A percentile compares a stretch with the other conserved stretches of the same genome.
These are phyloP conservation scores for Exophiala phaeomuriformis DNA, from an alignment of 2,329 filamentous ascomycete genomes.

Conservation along the genomic window DNA sequence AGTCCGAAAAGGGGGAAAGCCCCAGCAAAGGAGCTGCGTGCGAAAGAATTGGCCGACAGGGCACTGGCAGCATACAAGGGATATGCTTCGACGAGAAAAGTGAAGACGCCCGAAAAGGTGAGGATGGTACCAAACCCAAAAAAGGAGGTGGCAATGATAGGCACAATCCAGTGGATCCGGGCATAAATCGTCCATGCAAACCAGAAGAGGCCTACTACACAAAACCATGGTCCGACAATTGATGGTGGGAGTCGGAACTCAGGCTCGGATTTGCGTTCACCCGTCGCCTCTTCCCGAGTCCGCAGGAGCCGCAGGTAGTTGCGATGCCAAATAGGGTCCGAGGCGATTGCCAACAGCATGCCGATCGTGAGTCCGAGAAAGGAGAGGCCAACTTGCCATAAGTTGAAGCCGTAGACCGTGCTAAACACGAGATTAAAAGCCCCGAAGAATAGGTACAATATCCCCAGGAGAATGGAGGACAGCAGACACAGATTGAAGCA, in stretches of 20 bases:
- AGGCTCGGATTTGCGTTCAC: constrained; percentile 58
- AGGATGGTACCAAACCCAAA: constrained; percentile 69
- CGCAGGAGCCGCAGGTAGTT: constrained; percentile 39
- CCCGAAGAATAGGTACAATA: constrained; percentile 39
- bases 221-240: constrained; percentile 66
- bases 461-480: constrained; percentile 36
- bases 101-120: constrained; percentile 77
- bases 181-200: constrained; percentile 80
- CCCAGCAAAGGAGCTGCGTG: constrained; percentile 70
- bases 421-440: constrained; percentile 39
- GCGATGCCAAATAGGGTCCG: constrained; percentile 42
- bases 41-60: constrained; percentile 75
- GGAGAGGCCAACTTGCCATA: constrained; percentile 30
- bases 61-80: constrained; percentile 49
- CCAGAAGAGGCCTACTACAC: constrained; percentile 75
- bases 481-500: constrained; percentile 38
- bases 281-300: constrained; percentile 32
- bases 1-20: constrained; percentile 45
- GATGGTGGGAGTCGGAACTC: constrained; percentile 75
- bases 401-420: constrained; percentile 35
- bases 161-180: constrained; percentile 67
- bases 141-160: constrained; percentile 63
- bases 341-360: constrained; percentile 40
- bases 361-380: constrained; percentile 47
- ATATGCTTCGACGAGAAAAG: constrained; percentile 65